Base-by-base conservation (phyloP, 805 yeast genomes). In the Cyberlindnera americana region DNA sequence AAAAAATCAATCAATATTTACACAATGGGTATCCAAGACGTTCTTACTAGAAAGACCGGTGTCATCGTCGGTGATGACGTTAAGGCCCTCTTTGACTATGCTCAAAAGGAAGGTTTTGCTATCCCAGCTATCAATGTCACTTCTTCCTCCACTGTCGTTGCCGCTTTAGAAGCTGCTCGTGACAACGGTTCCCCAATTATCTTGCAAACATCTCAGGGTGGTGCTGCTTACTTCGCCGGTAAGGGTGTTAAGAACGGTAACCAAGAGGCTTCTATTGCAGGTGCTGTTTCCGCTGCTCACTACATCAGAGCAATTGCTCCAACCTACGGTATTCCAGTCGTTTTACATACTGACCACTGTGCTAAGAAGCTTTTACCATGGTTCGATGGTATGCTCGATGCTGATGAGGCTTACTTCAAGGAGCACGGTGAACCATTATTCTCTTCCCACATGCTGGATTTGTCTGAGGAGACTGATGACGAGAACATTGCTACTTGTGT, bases 181-280 rank as follows among this genome's bases (percentile, higher is more conserved):
- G 97, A 93, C 70, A 77, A 73, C 73, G 78, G 83, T 56, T 79
- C 96, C 48, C 99, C 99, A 73, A 89, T 93, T 72, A 87, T 93
- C 66, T 73, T 93, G 65, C 99, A 93, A 75, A 81, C 91, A 57
- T 91, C 98, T 47, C 89, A 93, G 70, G 99, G 99, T 75, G 99
- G 99, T 77, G 95, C 99, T 56, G 98, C 98, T 51, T 93, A 81
- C 87, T 93, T 93, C 67, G 99, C 99, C 52, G 99, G 99, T 75
- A 93, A 93, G 81, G 99, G 98, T 75, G 89, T 93, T 57, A 76
- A 78, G 67, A 93, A 93, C 85, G 76, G 75, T 60, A 83, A 87
- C 76, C 98, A 93, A 75, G 72, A 73, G 61, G 99, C 98, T 47
- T 83, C 98, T 49, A 86, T 93, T 70, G 82, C 81, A 45, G 99